phyloP scores from a whole-genome alignment of 31 red algal genomes.

The Asparagopsis taxiformis region DNA sequence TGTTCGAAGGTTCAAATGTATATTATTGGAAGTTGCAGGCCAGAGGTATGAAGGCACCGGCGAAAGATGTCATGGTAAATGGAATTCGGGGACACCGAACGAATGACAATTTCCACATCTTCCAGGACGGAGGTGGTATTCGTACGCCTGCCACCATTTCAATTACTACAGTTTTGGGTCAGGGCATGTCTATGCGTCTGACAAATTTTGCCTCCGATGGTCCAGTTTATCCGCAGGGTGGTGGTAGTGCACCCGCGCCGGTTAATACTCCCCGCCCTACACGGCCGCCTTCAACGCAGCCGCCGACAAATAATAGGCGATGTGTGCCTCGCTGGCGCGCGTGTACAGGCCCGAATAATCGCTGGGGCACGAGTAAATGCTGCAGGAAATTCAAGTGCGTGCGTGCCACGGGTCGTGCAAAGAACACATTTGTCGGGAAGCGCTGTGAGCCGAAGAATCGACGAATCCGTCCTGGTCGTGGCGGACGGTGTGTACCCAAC shows the following conservation, averaged over 20 bases:
- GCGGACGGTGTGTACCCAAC: no score
- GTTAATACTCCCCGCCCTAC: background rate
- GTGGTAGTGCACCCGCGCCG: background rate
- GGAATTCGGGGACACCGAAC: conserved; percentile 13
- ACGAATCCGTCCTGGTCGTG: no score
- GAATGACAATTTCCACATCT: conserved; percentile 57
- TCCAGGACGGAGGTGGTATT: conserved; percentile 19
- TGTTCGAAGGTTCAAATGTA: conserved; percentile 40
- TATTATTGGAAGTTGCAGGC: conserved; percentile 50
- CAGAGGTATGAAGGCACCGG: conserved; percentile 19
- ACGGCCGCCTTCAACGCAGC: background rate
- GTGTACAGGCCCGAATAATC: conserved; percentile 18
- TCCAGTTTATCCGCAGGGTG: background rate
- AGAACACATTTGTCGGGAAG: conserved; percentile 19
- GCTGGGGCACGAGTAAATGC: conserved; percentile 20
- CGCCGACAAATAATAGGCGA: background rate
- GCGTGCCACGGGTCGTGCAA: background rate
- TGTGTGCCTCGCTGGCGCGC: conserved; percentile 27
- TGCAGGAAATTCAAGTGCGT: conserved; percentile 10
- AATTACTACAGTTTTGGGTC: conserved; percentile 9
- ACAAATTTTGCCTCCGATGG: conserved; percentile 7
- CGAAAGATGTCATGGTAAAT: conserved; percentile 3
- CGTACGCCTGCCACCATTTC: background rate
- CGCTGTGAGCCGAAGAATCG: conserved; percentile 21
- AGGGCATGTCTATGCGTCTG: background rate